Evolutionary conservation across 2,329 filamentous ascomycete genomes (phyloP), one percentile per base, ranked within the genome.

Genomic region (Hypoxylon sp.): DNA sequence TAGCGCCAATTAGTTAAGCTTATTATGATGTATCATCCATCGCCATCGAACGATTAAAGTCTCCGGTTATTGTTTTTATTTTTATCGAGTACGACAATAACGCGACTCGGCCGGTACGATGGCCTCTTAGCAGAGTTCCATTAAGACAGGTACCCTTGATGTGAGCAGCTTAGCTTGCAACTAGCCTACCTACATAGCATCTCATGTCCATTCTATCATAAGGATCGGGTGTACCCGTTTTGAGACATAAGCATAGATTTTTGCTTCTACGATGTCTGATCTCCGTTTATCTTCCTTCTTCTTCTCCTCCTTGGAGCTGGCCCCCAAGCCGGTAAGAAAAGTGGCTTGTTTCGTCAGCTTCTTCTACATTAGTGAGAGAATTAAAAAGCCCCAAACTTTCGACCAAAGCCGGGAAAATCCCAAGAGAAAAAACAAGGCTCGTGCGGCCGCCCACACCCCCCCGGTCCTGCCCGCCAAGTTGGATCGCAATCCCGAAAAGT

Each of bases 401-500:
- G 27, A 24, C 7, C 37, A 42, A 48, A 37, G 10, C 15, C 19
- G 15, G 10, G 39, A 24, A 58, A n/a, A 53, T 19, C 48, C 21
- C 29, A 37, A 35, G 32, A 59, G 55, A 65, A 35, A 44, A 59
- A 65, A 65, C 29, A 65, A 39, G 44, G 57, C 48, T 46, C 21
- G 46, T 48, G 54, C 62, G 53, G 57, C 52, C 42, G 60, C 39
- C 24, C 21, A 31, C 47, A 35, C 57, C 31, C 42, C 53, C 48
- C 47, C 37, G 47, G 24, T 21, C 31, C 37, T 46, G 51, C 59
- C 67, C 64, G 60, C 67, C 64, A 69, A 67, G 59, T 51, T 63
- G 59, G 51, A 63, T 69, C 39, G 59, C 55, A 64, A 37, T 46
- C 60, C 63, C 67, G 52, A 67, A 69, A 67, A 51, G 51, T 51